Conservation (phyloP, 2,329 filamentous ascomycete species). For the Aspergillus terreus region DNA sequence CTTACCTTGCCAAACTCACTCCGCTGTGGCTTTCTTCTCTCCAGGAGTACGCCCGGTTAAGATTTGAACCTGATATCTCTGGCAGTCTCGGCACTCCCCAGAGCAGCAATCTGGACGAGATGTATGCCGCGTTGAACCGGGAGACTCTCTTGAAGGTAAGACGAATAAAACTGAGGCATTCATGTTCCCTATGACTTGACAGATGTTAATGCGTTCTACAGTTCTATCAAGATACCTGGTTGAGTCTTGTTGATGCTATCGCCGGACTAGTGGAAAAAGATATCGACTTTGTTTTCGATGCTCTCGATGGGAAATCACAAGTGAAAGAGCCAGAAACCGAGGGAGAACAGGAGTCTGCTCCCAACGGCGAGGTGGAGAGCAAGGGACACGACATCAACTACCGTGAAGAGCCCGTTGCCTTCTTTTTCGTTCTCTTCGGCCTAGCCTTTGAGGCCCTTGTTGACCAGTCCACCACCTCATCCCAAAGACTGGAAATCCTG, state of each 20-base stretch:
- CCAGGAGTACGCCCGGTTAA: constrained; percentile 84
- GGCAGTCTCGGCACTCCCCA: constrained; percentile 79
- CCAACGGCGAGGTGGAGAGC: constrained; percentile 32
- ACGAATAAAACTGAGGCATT: neutral
- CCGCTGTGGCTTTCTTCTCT: constrained; percentile 92
- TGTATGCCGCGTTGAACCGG: constrained; percentile 90
- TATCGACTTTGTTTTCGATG: constrained; percentile 95
- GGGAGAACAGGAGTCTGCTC: constrained; percentile 11
- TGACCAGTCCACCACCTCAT: constrained; percentile 67
- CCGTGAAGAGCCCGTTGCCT: constrained; percentile 92
- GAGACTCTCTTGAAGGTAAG: constrained; percentile 76
- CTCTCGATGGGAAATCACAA: constrained; percentile 74
- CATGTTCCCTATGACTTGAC: neutral
- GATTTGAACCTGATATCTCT: constrained; percentile 96
- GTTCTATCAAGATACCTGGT: constrained; percentile 97
- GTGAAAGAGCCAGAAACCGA: constrained; percentile 26
- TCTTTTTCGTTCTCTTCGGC: constrained; percentile 97
- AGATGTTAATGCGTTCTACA: constrained; percentile 19
- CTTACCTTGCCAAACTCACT: constrained; percentile 83
- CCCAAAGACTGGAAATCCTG: constrained; percentile 84
- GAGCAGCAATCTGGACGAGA: constrained; percentile 83
- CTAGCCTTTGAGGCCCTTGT: constrained; percentile 94
- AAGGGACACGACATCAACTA: constrained; percentile 88
- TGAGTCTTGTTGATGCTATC: constrained; percentile 95
- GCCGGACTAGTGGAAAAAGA: constrained; percentile 96